Base-by-base conservation (phyloP, 2,329 filamentous ascomycete species). In the Xylariaceae sp. region DNA sequence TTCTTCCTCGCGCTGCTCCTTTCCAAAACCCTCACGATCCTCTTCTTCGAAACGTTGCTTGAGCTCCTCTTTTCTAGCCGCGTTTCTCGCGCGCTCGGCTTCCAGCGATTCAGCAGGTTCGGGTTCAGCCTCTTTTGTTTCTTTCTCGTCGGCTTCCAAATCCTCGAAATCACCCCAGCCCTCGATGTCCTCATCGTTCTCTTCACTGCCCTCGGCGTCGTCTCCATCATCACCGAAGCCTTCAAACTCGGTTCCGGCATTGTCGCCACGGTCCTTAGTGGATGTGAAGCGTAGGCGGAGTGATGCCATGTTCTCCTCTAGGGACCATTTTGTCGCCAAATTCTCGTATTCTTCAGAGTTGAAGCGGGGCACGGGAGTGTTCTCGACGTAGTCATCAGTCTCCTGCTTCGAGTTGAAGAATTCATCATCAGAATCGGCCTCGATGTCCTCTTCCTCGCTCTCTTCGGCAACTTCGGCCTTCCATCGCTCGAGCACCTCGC, bases 1-100 rank as follows among this genome's bases (percentile, higher is more conserved):
- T 70, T 95, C 88, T 56, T 93, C 85, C 4, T 85, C 13, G 35
- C 34, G 59, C 64, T 91, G 61, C 65, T 91, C 88, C 64, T 84
- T 80, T 41, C 88, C 86, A 72, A 97, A 92, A 0, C 94, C 94
- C 72, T 99, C 94, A n/a, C 90, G 84, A 71, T 99, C 94, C 78
- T 99, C 94, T 74, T 97, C 92, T 71, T 99, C 94, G 71, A 99
- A 99, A 1, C 95, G 86, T 55, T 95, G 80, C 72, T 91, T 95
- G 56, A 99, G 83, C 73, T 99, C 94, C 75, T 97, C 94, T 74
- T 99, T 99, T 65, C 90, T 83, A 65, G 87, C 85, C 1, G 94
- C 94, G 69, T 99, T 99, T 74, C 85, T 89, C 67, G 91, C 90
- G 66, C 94, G 88, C 76, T 99, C 94, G 2, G 87, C 89, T 63